A percentile compares a stretch with the other conserved stretches of the same genome.
These are phyloP conservation scores for Tetradesmus obliquus DNA, from an alignment of 139 green algal species.

Conservation along the genomic window DNA sequence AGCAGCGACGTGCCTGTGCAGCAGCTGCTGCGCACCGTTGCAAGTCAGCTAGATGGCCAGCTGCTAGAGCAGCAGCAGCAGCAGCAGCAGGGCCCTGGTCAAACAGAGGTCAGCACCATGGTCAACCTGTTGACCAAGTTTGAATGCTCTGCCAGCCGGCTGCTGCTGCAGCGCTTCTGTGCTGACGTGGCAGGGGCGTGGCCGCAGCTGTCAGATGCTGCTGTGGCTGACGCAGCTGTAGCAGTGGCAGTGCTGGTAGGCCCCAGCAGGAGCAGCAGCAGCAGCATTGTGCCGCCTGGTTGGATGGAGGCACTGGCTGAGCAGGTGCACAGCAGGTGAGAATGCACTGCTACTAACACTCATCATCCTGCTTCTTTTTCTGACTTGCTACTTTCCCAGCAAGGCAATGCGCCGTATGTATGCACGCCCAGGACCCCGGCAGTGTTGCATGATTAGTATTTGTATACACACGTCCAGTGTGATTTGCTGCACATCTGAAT, in stretches of 20 bases:
- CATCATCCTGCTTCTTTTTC: too few species aligned
- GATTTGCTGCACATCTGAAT: too few species aligned
- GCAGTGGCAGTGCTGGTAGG: conserved; percentile 31
- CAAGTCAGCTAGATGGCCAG: conserved; percentile 1
- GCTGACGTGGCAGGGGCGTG: conserved; percentile 11
- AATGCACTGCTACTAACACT: too few species aligned
- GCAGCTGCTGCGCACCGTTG: conserved; percentile 33
- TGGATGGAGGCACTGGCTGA: conserved; percentile 19
- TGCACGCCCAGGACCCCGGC: too few species aligned
- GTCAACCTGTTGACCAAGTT: conserved; percentile 32
- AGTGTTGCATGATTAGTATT: too few species aligned
- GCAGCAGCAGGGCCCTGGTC: conserved; percentile 7
- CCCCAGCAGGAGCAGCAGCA: not conserved
- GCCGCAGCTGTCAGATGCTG: conserved; percentile 14
- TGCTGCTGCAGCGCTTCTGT: conserved; percentile 30
- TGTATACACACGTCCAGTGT: too few species aligned
- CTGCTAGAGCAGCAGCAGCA: conserved; percentile 16
- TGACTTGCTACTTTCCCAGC: too few species aligned
- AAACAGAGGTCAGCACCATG: conserved; percentile 26
- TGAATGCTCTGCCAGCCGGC: conserved; percentile 33
- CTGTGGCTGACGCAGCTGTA: conserved; percentile 25
- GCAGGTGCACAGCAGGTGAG: conserved; percentile 3
- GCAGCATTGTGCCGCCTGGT: not conserved
- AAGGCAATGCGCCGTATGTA: too few species aligned
- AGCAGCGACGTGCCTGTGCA: conserved; percentile 30